Evolutionary conservation across 1,284 basidiomycete species (phyloP), one percentile per base, ranked within the genome.

Genomic region (Kalmanozyma brasiliensis): DNA sequence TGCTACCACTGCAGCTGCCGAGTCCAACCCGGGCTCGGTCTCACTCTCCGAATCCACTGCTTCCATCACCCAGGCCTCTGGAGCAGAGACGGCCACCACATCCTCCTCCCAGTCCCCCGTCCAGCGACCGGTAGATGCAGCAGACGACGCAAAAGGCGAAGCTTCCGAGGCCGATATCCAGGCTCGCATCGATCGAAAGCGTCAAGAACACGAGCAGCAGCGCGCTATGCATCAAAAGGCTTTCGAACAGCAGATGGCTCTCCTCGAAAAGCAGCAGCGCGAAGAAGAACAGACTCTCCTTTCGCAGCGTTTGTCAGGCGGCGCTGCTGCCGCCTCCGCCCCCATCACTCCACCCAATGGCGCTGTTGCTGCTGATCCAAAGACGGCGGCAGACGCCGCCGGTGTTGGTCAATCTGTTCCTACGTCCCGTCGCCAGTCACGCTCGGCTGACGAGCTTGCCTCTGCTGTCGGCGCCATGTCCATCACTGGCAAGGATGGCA

Each of bases 201-300:
- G 74, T 23, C 47, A 60, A 32, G 74, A 76, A 61, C 72, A 74
- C 62, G 74, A 76, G 34, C 57, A 64, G 47, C 74, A 76, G 44
- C 71, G 74, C 30, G 72, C 67, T 17, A 42, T 72, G 44, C 74
- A 76, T 24, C 71, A 69, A 30, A 73, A 74, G 43, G 67, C 57
- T 2, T 76, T 76, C 34, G 74, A 76, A 42, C 67, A 76, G 35
- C 71, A 74, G 44, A 76, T 76, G 74, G 52, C 52, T 8, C 59
- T 68, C 7, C 56, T 76, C 32, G 71, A 76, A 34, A 59, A 56
- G 51, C 60, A 76, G 52, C 74, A 76, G 55, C 70, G 59, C 23
- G 58, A 76, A 42, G 74, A 76, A 35, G 74, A 76, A 47, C 64
- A 59, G 19, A 59, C 35, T 23, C 45, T 76, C 26, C 71, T 71